Conservation (phyloP, 192 early-diverging fungal species). For the Piromyces sp. region DNA sequence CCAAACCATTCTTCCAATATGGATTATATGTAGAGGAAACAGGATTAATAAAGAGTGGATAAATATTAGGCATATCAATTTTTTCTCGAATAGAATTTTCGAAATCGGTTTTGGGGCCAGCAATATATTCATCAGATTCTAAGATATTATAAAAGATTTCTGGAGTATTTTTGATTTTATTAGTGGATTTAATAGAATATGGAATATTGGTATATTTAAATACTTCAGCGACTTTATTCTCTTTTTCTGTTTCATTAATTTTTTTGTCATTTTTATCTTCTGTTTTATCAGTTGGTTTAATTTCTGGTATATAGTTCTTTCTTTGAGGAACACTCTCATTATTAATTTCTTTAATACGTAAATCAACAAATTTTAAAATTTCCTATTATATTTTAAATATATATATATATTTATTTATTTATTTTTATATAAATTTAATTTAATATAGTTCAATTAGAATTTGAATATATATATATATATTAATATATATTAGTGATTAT, state of each 20-base stretch:
- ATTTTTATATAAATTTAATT: too few relatives aligned
- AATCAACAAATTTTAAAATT: background rate
- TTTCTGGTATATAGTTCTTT: too few relatives aligned
- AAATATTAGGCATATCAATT: background rate
- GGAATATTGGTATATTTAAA: background rate
- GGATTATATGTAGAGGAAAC: background rate
- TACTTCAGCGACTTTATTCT: background rate
- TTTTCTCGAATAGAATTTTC: background rate
- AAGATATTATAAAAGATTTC: background rate
- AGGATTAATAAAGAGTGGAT: background rate
- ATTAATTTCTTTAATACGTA: background rate
- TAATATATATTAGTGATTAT: too few relatives aligned
- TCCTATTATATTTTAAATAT: too few relatives aligned
- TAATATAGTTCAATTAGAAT: too few relatives aligned
- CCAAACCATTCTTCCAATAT: background rate
- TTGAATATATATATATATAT: too few relatives aligned
- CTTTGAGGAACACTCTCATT: background rate
- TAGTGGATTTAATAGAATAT: background rate
- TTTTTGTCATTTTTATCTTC: background rate
- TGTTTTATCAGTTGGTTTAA: background rate
- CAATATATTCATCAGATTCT: background rate
- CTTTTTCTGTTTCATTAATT: background rate
- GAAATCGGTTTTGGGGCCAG: background rate
- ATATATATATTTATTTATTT: too few relatives aligned
- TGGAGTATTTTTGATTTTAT: background rate